Conservation (phyloP, 768 basidiomycete genomes). For the Rhizopogon vinicolor region DNA sequence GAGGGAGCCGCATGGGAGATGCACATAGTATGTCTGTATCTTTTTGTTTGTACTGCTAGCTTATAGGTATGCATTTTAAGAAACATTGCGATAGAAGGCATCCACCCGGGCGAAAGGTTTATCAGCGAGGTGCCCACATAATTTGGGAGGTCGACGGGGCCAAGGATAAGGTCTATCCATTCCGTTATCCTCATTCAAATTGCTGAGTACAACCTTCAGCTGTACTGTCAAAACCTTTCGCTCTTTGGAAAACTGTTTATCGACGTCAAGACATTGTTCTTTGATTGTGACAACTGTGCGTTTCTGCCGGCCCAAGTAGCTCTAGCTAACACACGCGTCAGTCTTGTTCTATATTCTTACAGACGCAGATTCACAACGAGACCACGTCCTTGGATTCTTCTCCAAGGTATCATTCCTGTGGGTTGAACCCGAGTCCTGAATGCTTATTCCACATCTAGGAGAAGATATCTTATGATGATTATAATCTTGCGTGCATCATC, state of each 20-base stretch:
- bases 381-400: conserved; percentile 76
- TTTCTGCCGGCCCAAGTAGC: background rate
- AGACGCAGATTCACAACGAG: conserved; percentile 71
- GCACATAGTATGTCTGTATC: conserved; percentile 46
- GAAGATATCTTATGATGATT: conserved; percentile 93
- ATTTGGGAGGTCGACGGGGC: conserved; percentile 98
- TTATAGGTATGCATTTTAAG: conserved; percentile 31
- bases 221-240: conserved; percentile 94
- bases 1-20: conserved; percentile 68
- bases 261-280: conserved; percentile 94
- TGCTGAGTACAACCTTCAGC: conserved; percentile 37
- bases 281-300: conserved; percentile 84
- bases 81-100: conserved; percentile 60
- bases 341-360: conserved; percentile 93
- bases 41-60: conserved; percentile 5
- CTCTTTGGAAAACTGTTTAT: conserved; percentile 99
- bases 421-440: background rate
- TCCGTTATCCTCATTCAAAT: background rate
- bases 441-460: conserved; percentile 45
- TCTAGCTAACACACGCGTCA: conserved; percentile 1
- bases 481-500: conserved; percentile 96
- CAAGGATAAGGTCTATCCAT: conserved; percentile 61
- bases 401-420: conserved; percentile 44
- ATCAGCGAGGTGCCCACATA: conserved; percentile 80
- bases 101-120: conserved; percentile 89